Conservation (phyloP, 495 filamentous ascomycete species). For the Neurospora sp. region DNA sequence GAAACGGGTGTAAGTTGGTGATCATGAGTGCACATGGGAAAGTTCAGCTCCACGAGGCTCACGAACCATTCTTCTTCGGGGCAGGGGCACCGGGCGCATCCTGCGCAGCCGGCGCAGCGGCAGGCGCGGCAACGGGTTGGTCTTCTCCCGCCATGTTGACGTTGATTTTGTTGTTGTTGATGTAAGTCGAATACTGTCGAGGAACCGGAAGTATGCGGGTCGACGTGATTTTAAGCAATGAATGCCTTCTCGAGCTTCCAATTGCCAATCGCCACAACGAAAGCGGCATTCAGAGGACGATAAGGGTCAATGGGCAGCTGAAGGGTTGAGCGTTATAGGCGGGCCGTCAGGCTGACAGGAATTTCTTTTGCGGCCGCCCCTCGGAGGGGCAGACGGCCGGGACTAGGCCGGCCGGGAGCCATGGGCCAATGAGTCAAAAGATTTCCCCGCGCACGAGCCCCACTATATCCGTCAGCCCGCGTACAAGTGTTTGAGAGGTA, state of each 20-base stretch:
- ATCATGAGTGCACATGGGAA: neutral
- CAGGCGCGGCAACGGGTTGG: conserved; percentile 4
- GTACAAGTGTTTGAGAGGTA: neutral
- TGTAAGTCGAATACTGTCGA: conserved; percentile 13
- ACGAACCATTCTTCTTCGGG: conserved; percentile 22
- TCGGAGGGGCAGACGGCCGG: neutral
- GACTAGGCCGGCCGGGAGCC: neutral
- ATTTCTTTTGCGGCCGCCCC: neutral
- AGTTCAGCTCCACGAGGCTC: conserved; percentile 12
- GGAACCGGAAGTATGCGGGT: conserved; percentile 8
- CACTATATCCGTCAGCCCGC: neutral
- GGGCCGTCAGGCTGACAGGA: neutral
- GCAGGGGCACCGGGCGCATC: conserved; percentile 11
- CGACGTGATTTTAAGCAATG: conserved; percentile 14
- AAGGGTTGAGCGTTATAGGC: neutral
- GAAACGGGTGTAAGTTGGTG: neutral
- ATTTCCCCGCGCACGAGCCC: neutral
- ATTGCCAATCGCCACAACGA: conserved; percentile 19
- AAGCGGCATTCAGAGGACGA: conserved; percentile 21
- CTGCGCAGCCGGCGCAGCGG: neutral
- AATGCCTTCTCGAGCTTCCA: conserved; percentile 14
- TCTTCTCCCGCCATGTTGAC: conserved; percentile 15
- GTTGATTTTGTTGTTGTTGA: neutral
- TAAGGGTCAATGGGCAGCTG: conserved; percentile 14
- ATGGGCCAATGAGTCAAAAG: neutral